Evolutionary conservation across 2,329 filamentous ascomycete genomes (phyloP).

Genomic region (Pezicula neosporulosa): DNA sequence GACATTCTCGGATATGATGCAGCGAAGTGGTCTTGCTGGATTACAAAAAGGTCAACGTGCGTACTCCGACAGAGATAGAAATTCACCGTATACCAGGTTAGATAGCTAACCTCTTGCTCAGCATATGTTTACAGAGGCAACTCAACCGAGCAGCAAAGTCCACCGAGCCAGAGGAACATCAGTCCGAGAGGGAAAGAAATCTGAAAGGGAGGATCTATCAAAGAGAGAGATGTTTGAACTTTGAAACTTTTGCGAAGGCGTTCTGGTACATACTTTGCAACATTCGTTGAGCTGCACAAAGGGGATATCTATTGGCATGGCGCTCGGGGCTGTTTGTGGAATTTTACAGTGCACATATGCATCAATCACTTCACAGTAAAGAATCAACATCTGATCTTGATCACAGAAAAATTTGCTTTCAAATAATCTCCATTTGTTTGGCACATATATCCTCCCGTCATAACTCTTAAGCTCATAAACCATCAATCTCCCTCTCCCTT

Average conservation of each 20-base stretch:
- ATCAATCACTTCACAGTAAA: no score
- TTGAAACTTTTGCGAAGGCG: not conserved
- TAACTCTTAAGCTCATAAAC: not conserved
- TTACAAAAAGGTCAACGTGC: slow-evolving; percentile 27
- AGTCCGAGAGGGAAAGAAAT: not conserved
- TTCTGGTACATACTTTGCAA: no score
- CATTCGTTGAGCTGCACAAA: no score
- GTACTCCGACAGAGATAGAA: slow-evolving; percentile 7
- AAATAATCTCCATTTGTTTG: not conserved
- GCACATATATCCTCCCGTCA: not conserved
- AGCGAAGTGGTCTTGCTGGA: slow-evolving; percentile 37
- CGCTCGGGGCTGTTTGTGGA: no score
- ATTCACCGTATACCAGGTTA: not conserved
- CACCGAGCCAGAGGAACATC: not conserved
- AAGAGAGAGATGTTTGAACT: not conserved
- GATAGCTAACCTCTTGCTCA: not conserved
- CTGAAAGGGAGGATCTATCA: not conserved
- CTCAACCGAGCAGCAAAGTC: not conserved
- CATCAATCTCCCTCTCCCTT: no score
- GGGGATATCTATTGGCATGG: no score
- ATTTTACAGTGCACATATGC: no score
- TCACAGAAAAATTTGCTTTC: no score
- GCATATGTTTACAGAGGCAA: slow-evolving; percentile 13
- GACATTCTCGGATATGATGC: slow-evolving; percentile 52
- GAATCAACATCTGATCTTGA: no score